Conservation (phyloP, 1,284 basidiomycete species). For the Mycena citricolor region DNA sequence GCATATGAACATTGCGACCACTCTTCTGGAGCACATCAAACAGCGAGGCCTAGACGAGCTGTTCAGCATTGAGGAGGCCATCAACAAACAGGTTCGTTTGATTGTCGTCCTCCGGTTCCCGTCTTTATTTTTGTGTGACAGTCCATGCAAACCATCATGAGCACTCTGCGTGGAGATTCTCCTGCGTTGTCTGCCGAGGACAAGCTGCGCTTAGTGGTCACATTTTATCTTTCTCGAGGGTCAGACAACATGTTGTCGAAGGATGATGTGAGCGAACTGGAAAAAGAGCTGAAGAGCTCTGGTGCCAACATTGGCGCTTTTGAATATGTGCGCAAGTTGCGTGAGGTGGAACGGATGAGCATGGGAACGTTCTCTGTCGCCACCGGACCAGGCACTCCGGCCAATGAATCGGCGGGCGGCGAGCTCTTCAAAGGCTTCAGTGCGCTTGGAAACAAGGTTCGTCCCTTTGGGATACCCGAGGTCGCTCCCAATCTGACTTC, state of each 20-base stretch:
- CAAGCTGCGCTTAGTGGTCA: constrained; percentile 90
- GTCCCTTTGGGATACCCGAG: constrained; percentile 26
- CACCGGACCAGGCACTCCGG: constrained; percentile 55
- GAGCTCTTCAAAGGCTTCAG: constrained; percentile 93
- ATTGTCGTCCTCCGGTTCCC: neutral
- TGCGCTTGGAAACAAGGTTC: constrained; percentile 84
- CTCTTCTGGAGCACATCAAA: constrained; percentile 95
- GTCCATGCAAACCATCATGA: constrained; percentile 80
- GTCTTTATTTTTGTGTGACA: constrained; percentile 31
- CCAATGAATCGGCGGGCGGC: constrained; percentile 63
- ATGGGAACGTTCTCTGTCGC: constrained; percentile 32
- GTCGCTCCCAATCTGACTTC: neutral
- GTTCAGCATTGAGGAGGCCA: constrained; percentile 94
- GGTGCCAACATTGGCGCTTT: constrained; percentile 85
- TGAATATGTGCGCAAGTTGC: constrained; percentile 89
- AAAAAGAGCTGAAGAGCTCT: constrained; percentile 79
- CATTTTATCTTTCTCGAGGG: constrained; percentile 89
- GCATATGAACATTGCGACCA: constrained; percentile 99
- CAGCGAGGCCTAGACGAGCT: constrained; percentile 92
- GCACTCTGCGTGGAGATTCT: constrained; percentile 72
- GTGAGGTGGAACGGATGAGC: constrained; percentile 80
- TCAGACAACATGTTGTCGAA: constrained; percentile 74
- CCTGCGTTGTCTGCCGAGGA: constrained; percentile 75
- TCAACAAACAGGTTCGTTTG: constrained; percentile 69
- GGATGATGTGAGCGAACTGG: constrained; percentile 86